A percentile compares a stretch with the other conserved stretches of the same genome.
Evolutionary conservation across 2,329 filamentous ascomycete species (phyloP).

Genomic region (Trichoderma cornu-damae): DNA sequence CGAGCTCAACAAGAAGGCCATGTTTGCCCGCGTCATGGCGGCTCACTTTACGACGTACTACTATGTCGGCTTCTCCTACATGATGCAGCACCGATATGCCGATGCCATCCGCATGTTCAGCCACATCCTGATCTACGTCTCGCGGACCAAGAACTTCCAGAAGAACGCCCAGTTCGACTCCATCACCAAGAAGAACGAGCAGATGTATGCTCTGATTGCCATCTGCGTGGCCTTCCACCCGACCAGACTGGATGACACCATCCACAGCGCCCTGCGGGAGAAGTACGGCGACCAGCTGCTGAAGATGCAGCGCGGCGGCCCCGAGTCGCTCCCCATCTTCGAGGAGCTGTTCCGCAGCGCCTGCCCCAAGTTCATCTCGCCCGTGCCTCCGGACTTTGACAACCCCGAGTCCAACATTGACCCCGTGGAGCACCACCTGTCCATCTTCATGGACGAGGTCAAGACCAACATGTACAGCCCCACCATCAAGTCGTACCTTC

Average conservation of each 20-base stretch:
- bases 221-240: slow-evolving; percentile 99
- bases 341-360: slow-evolving; percentile 96
- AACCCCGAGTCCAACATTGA: slow-evolving; percentile 94
- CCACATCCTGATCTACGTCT: slow-evolving; percentile 99
- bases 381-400: slow-evolving; percentile 94
- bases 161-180: slow-evolving; percentile 98
- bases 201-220: slow-evolving; percentile 98
- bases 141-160: slow-evolving; percentile 99
- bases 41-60: slow-evolving; percentile 99
- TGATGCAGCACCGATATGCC: slow-evolving; percentile 99
- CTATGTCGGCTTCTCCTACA: slow-evolving; percentile 99
- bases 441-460: slow-evolving; percentile 99
- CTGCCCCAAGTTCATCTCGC: slow-evolving; percentile 99
- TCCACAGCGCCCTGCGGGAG: slow-evolving; percentile 94
- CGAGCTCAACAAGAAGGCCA: slow-evolving; percentile 99
- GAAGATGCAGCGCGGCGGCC: slow-evolving; percentile 91
- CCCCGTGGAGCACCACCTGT: slow-evolving; percentile 92
- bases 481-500: slow-evolving; percentile 96
- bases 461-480: slow-evolving; percentile 99
- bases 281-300: slow-evolving; percentile 99
- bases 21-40: slow-evolving; percentile 99
- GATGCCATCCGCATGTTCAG: slow-evolving; percentile 99
- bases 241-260: slow-evolving; percentile 94
- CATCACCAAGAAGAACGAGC: slow-evolving; percentile 99
- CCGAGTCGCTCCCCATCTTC: slow-evolving; percentile 91